Evolutionary conservation across 176 grass and related monocot species (phyloP), one percentile per base, ranked within the genome.

Genomic region (Chloris gayana): DNA sequence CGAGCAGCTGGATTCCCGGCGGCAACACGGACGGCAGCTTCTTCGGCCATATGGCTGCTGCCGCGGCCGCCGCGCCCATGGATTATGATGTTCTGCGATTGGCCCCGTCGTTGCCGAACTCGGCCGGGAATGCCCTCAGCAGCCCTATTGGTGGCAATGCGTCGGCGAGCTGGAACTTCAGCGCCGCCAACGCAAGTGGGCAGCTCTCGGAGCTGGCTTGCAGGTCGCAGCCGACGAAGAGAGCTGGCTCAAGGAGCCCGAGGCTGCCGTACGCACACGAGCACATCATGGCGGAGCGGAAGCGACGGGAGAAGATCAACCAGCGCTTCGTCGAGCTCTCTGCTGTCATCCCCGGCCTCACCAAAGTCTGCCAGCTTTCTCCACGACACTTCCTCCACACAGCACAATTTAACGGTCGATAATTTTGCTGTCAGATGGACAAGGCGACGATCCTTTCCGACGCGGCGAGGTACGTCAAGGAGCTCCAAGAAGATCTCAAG

Each of bases 291-390:
- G 85, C 89, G 3, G 93, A 95, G 69, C 76, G 93, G 35, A 85
- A 80, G 87, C 70, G 93, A 11, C 31, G 93, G 77, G 93, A 92
- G 87, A 95, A 92, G 85, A 91, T 95, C 74, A 95, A 88, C 35
- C 70, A 95, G 61, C 72, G 78, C 6, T 95, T 92, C 77, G 80
- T 90, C 67, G 93, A 92, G 70, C 89, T 92, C 69, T 95, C 89
- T 31, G 76, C 87, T 31, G 61, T 90, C 37, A 95, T 95, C 69
- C 93, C 93, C 34, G 65, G 64, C 18, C 87, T 95, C 35, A 95
- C 85, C 69, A 95, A 95, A 89, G 93, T 87, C 18, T 18, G 41
- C 13, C 4, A n/a, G 46, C 21, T 42, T 2, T 11, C 39, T 42
- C 11, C 41, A 44, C 9, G 12, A 10, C 9, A 44, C 9, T 44